These are phyloP conservation scores for Conoideocrella luteorostrata DNA, from an alignment of 2,329 filamentous ascomycete species.

Conservation along the genomic window DNA sequence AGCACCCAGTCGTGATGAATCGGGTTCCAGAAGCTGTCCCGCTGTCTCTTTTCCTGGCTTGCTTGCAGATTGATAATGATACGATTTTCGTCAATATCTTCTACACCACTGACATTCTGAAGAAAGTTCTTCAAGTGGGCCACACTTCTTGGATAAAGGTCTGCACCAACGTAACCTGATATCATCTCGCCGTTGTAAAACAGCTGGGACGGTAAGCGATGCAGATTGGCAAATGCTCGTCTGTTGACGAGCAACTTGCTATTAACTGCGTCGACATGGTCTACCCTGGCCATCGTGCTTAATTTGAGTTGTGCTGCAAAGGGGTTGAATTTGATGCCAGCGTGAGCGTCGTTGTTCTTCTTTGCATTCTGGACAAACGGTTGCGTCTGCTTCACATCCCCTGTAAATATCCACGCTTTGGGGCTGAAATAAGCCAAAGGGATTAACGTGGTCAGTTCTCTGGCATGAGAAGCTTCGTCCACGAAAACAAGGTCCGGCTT, in stretches of 20 bases:
- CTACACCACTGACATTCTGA: slow-evolving; percentile 15
- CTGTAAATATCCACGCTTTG: slow-evolving; percentile 37
- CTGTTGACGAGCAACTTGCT: slow-evolving; percentile 31
- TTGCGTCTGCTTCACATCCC: slow-evolving; percentile 37
- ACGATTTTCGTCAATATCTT: slow-evolving; percentile 26
- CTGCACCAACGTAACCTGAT: slow-evolving; percentile 18
- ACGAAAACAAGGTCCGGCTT: slow-evolving; percentile 82
- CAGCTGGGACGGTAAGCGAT: slow-evolving; percentile 33
- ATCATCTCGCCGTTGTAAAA: slow-evolving; percentile 35
- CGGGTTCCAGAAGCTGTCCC: slow-evolving; percentile 35
- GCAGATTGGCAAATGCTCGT: slow-evolving; percentile 29
- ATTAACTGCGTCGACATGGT: slow-evolving; percentile 23
- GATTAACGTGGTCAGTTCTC: slow-evolving; percentile 40
- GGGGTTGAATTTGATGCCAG: slow-evolving; percentile 23
- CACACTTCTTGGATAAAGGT: slow-evolving; percentile 22
- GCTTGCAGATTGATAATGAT: slow-evolving; percentile 25
- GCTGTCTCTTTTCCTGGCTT: slow-evolving; percentile 20
- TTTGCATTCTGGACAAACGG: slow-evolving; percentile 31
- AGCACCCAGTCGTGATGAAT: slow-evolving; percentile 32
- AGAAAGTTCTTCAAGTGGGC: slow-evolving; percentile 24
- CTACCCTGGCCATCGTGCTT: slow-evolving; percentile 34
- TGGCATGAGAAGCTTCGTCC: slow-evolving; percentile 54
- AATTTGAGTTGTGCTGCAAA: slow-evolving; percentile 25
- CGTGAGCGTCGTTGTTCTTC: slow-evolving; percentile 11
- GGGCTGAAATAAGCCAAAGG: slow-evolving; percentile 37